Percentiles rank a stretch among this genome's conserved stretches.
These are phyloP conservation scores for Tolypocladium guangdongense DNA, from an alignment of 2,329 filamentous ascomycete species.

Conservation along the genomic window DNA sequence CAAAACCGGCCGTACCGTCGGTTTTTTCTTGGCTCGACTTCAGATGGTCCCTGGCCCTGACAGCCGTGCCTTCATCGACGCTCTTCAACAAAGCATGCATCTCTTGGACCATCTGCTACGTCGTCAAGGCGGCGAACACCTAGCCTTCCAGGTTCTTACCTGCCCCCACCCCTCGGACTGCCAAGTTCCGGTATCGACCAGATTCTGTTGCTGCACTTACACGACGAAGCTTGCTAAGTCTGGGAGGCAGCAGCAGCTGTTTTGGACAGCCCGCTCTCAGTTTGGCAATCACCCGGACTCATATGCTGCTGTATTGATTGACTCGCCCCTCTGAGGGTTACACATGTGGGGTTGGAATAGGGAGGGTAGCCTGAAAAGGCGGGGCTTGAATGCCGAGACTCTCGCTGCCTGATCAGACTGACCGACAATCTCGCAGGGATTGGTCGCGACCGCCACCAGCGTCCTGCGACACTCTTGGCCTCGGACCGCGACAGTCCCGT, in stretches of 20 bases:
- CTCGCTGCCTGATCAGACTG: neutral
- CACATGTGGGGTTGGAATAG: too few relatives aligned
- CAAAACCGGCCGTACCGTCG: neutral
- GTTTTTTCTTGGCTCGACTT: neutral
- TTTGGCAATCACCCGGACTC: neutral
- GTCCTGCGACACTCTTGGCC: neutral
- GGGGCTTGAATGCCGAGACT: too few relatives aligned
- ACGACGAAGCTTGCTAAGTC: neutral
- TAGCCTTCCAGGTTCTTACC: too few relatives aligned
- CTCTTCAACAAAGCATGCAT: neutral
- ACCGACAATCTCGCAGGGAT: neutral
- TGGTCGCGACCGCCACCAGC: neutral
- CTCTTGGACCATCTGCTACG: neutral
- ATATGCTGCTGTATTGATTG: neutral
- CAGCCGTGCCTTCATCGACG: neutral
- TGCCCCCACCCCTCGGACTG: neutral
- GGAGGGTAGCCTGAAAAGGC: neutral
- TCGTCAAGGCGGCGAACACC: neutral
- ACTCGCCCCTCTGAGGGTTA: neutral
- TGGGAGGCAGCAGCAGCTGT: neutral
- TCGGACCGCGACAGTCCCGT: neutral
- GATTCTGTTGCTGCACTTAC: neutral
- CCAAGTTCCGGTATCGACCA: neutral
- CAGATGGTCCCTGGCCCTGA: neutral
- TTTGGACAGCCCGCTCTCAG: neutral